Evolutionary conservation across 306 rosid species (phyloP), one percentile per base, ranked within the genome.

Genomic region (Casuarina equisetifolia): DNA sequence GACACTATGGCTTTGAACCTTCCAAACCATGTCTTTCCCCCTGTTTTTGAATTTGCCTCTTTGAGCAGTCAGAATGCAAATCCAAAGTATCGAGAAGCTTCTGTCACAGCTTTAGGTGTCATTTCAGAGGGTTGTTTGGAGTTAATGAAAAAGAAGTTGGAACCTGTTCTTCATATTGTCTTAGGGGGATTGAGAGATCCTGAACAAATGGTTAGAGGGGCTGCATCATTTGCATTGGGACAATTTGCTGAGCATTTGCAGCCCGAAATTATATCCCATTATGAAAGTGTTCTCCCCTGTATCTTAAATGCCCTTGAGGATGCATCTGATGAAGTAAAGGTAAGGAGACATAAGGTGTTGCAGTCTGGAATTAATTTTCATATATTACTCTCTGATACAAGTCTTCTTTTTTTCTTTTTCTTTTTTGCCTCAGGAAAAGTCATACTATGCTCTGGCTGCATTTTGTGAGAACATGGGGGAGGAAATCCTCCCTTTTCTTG

Each of bases 361-460:
- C 61, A 66, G 71, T 79, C 72, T 54, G 73, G 51, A 62, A 42
- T 79, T n/a, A 58, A 79, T 73, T 63, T 79, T 40, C 70, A 57
- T 69, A 55, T 19, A 67, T 67, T 79, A 72, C 53, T 55, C 40
- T 73, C 72, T 82, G 82, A 87, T 70, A 51, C 64, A 78, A 43
- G 17, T 71, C 36, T 19, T 77, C 49, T 77, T 62, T 52, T 51
- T 75, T 25, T 25, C 32, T 25, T 25, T 25, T 25, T 25, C 32
- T 25, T 25, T 25, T 25, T 25, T 25, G 32, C 70, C 86, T 79
- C 91, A 96, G 99, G 99, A 96, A 74, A 96, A 96, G 84, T 92
- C 99, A 64, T 93, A 96, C 81, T 96, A 96, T 85, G 98, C 99
- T 64, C 83, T 96, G 94, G 99, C 99, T 74, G 99, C 99, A 80